Evolutionary conservation across 192 early-diverging fungal genomes (phyloP).

Genomic region (Anaeromyces robustus): DNA sequence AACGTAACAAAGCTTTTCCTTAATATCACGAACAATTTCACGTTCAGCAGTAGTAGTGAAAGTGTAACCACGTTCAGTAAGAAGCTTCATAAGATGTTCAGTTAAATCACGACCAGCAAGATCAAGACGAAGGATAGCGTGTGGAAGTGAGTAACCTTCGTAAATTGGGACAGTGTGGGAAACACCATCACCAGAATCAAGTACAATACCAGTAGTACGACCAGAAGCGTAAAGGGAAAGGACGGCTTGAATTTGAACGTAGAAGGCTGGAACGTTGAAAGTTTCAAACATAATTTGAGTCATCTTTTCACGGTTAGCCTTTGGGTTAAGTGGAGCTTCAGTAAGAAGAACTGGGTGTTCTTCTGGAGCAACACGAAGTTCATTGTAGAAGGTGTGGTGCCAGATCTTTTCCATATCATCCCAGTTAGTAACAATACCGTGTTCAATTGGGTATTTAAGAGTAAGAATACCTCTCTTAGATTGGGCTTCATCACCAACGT

Average conservation of each 20-base stretch:
- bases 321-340: constrained; percentile 94
- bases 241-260: constrained; percentile 92
- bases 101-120: constrained; percentile 95
- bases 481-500: constrained; percentile 82
- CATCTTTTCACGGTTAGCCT: constrained; percentile 98
- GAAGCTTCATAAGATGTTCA: constrained; percentile 80
- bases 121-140: constrained; percentile 93
- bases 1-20: constrained; percentile 98
- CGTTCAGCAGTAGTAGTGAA: constrained; percentile 91
- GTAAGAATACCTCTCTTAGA: constrained; percentile 79
- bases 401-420: constrained; percentile 90
- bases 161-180: constrained; percentile 96
- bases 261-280: constrained; percentile 93
- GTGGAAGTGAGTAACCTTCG: constrained; percentile 88
- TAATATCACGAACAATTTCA: constrained; percentile 98
- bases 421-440: constrained; percentile 89
- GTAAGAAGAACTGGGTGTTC: constrained; percentile 96
- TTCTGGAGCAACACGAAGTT: constrained; percentile 93
- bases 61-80: constrained; percentile 89
- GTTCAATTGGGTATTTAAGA: constrained; percentile 77
- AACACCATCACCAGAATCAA: constrained; percentile 97
- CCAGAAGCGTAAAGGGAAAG: constrained; percentile 92
- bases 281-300: constrained; percentile 99
- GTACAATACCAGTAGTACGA: constrained; percentile 94
- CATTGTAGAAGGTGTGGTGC: constrained; percentile 88